These are phyloP conservation scores for Tricladium varicosporioides DNA, from an alignment of 2,329 filamentous ascomycete genomes.

Conservation along the genomic window DNA sequence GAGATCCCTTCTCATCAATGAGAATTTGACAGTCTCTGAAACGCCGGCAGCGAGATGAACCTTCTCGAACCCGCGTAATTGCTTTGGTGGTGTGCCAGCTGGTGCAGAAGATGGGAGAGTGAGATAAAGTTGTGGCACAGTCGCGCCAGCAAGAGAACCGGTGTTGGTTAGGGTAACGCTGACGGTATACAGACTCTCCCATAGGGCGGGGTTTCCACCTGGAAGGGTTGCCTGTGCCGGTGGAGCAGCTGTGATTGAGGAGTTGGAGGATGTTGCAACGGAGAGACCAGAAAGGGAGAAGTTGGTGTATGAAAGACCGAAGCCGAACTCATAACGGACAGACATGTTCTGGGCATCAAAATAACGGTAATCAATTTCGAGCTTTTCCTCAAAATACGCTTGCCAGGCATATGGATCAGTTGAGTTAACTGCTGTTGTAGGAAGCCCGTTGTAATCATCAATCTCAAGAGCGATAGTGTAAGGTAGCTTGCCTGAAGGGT, in stretches of 20 bases:
- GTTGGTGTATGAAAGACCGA: constrained; percentile 70
- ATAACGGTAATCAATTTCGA: constrained; percentile 51
- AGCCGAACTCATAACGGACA: constrained; percentile 40
- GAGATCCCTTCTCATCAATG: constrained; percentile 57
- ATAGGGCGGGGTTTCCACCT: constrained; percentile 22
- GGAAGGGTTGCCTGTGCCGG: constrained; percentile 6
- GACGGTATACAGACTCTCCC: constrained; percentile 43
- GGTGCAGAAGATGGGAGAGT: constrained; percentile 30
- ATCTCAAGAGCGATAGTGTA: constrained; percentile 52
- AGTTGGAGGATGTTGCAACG: constrained; percentile 15
- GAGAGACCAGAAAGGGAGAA: constrained; percentile 64
- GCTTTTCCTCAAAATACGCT: constrained; percentile 46
- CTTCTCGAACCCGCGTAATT: constrained; percentile 64
- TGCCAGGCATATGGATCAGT: constrained; percentile 68
- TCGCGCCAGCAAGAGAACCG: constrained; percentile 57
- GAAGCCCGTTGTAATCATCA: constrained; percentile 53
- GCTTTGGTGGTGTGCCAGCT: constrained; percentile 42
- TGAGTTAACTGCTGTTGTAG: constrained; percentile 69
- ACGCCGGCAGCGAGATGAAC: constrained; percentile 48
- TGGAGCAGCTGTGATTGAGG: constrained; percentile 3
- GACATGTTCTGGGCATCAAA: constrained; percentile 43
- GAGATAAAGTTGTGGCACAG: constrained; percentile 62
- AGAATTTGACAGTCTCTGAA: constrained; percentile 47
- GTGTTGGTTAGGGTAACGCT: constrained; percentile 62
- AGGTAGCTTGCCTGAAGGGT: constrained; percentile 76